These are phyloP conservation scores for Plasmodium chabaudi DNA, from an alignment of 169 alveolate species.

Conservation along the genomic window DNA sequence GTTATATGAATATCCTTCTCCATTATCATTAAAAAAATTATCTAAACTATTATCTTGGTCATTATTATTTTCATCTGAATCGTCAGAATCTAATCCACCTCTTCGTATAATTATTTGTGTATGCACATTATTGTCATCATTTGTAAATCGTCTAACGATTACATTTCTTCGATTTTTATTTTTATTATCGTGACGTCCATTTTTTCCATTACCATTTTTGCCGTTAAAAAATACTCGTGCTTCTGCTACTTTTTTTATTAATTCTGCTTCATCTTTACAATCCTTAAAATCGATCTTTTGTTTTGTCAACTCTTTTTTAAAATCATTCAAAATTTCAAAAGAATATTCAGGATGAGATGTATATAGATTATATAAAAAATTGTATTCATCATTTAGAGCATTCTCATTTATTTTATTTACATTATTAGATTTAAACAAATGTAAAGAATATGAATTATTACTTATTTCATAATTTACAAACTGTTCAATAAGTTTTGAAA, in stretches of 20 bases:
- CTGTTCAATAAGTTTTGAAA: slow-evolving; percentile 49
- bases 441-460: slow-evolving; percentile 61
- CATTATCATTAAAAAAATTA: background rate
- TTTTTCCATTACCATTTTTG: background rate
- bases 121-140: slow-evolving; percentile 65
- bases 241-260: slow-evolving; percentile 47
- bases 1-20: slow-evolving; percentile 3
- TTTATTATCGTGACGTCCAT: background rate
- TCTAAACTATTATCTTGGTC: slow-evolving; percentile 8
- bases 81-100: slow-evolving; percentile 2
- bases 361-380: slow-evolving; percentile 9
- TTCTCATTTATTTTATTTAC: slow-evolving; percentile 31
- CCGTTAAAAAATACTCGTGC: slow-evolving; percentile 10
- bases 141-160: slow-evolving; percentile 45
- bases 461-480: slow-evolving; percentile 47
- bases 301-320: slow-evolving; percentile 29
- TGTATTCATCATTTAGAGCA: slow-evolving; percentile 35
- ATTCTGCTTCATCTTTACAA: slow-evolving; percentile 33
- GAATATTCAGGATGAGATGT: slow-evolving; percentile 62
- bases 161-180: slow-evolving; percentile 47
- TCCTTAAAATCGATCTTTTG: slow-evolving; percentile 13
- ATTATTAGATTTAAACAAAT: slow-evolving; percentile 42
- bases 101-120: slow-evolving; percentile 72
- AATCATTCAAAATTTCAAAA: slow-evolving; percentile 65
- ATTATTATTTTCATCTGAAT: slow-evolving; percentile 4